phyloP scores from a whole-genome alignment of 305 asterid species.

The Ilex paraguariensis region DNA sequence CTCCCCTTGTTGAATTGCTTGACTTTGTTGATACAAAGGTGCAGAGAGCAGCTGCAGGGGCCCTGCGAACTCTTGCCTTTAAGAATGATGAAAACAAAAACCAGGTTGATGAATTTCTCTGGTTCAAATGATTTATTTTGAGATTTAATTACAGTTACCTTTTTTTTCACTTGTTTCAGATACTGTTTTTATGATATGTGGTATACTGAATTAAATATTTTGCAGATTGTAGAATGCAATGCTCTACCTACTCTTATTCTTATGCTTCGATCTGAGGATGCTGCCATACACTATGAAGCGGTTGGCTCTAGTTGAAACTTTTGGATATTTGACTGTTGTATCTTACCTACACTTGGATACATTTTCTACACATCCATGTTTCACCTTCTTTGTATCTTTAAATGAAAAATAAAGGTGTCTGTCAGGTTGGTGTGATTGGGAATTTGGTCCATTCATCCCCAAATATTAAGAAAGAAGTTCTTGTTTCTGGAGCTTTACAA shows the following conservation, averaged over 20 bases:
- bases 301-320: conserved; percentile 33
- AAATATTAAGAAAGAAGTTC: conserved; percentile 93
- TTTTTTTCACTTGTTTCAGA: not conserved
- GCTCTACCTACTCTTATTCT: conserved; percentile 94
- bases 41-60: conserved; percentile 98
- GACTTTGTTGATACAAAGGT: conserved; percentile 82
- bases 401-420: conserved; percentile 19
- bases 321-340: not conserved
- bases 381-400: conserved; percentile 5
- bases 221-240: conserved; percentile 94
- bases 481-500: conserved; percentile 94
- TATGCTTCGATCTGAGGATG: conserved; percentile 93
- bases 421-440: conserved; percentile 92
- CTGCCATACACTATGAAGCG: conserved; percentile 99
- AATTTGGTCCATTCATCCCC: conserved; percentile 98
- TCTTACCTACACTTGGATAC: not conserved
- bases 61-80: conserved; percentile 89
- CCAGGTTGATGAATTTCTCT: conserved; percentile 43
- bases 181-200: not conserved
- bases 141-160: not conserved
- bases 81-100: conserved; percentile 93
- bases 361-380: not conserved
- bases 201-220: conserved; percentile 6
- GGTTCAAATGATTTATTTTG: conserved; percentile 4
- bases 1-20: conserved; percentile 96